Base-by-base conservation (phyloP, 106 monocot species). In the Dioscorea dumetorum region DNA sequence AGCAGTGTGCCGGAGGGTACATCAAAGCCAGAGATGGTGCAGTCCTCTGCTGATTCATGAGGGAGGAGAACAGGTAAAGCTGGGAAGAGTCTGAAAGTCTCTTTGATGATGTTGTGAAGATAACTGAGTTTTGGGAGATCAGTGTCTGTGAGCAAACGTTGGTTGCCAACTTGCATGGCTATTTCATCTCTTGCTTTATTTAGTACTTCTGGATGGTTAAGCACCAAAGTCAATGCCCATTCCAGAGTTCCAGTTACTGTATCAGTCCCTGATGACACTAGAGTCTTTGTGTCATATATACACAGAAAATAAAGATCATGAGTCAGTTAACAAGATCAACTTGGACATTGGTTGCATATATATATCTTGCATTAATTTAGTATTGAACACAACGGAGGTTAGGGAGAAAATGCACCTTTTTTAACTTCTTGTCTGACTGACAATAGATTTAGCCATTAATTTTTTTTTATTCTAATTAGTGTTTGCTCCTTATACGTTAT, bases 1-100 rank as follows among this genome's bases (percentile, higher is more conserved):
- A 76, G 67, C 56, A 81, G 76, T 16, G 76, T 76, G 22, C 71
- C 76, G 0, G 17, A 15, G 0, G 72, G 81, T 4, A 81, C 24
- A 32, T 72, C 11, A 48, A 24, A 81, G 61, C 76, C 76, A n/a
- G 32, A 54, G 0, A 81, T 53, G 10, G 22, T 24, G 28, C 71
- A 72, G 1, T 81, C 76, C 8, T 67, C 58, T 0, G 67, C 57
- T 19, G 81, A 72, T 51, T 76, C 61, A 35, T 81, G 81, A 0
- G 81, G 76, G 0, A 72, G 11, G 0, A 76, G 49, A 1, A 76
- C 65, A 2, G 81, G 81, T 0, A 21, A 72, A 0, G 57, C 67
- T 0, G 81, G 81, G 57, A 61, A 76, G 28, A 81, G 49, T 0
- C 80, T 24, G 24, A 57, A 57, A 33, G 69, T 69, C 10, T 66